These are phyloP conservation scores for Centaurea solstitialis DNA, from an alignment of 129 eudicot species.

Conservation along the genomic window DNA sequence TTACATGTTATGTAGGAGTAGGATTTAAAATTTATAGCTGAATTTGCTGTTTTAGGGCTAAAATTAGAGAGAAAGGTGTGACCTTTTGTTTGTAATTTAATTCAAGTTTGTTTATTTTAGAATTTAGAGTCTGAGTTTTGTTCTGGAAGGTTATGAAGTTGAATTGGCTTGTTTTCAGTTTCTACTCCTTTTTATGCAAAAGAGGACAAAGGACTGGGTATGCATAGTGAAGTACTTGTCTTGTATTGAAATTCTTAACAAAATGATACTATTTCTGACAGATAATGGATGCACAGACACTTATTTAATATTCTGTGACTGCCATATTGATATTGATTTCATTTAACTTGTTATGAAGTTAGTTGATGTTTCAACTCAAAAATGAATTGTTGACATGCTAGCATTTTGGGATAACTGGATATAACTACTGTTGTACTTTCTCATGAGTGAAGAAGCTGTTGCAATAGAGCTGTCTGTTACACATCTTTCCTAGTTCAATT, in stretches of 20 bases:
- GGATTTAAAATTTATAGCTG: not conserved
- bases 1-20: not conserved
- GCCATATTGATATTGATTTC: not conserved
- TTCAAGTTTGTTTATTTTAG: not conserved
- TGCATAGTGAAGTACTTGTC: slow-evolving; percentile 6
- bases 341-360: slow-evolving; percentile 2
- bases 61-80: not conserved
- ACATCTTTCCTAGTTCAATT: not conserved
- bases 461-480: not conserved
- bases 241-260: not conserved
- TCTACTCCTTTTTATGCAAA: not conserved
- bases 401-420: not conserved
- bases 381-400: not conserved
- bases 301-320: not conserved
- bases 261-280: not conserved
- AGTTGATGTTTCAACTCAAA: not conserved
- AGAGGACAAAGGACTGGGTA: slow-evolving; percentile 10
- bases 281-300: not conserved
- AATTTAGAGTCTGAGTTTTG: slow-evolving; percentile 6
- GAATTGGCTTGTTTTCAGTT: not conserved
- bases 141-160: slow-evolving; percentile 1
- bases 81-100: not conserved
- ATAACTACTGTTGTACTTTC: not conserved
- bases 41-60: not conserved
- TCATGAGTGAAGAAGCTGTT: not conserved